These are phyloP conservation scores for Solanum hybrid DNA, from an alignment of 305 asterid species.

Conservation along the genomic window DNA sequence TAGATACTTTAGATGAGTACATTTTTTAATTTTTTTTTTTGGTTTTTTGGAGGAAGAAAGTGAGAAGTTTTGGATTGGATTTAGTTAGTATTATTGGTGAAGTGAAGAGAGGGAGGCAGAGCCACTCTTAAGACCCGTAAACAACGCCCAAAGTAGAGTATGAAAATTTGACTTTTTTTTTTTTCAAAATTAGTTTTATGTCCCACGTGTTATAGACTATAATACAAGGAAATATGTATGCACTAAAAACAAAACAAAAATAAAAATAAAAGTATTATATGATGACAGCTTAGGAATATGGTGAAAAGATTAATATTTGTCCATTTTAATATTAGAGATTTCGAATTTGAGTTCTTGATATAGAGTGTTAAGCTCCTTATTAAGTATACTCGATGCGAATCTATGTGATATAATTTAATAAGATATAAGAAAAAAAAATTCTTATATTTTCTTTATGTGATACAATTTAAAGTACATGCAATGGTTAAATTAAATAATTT, in stretches of 20 bases:
- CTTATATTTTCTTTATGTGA: not conserved
- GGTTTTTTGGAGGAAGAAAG: not conserved
- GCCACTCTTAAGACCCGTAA: slow-evolving; percentile 5
- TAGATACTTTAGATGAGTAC: slow-evolving; percentile 22
- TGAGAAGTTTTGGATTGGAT: slow-evolving; percentile 4
- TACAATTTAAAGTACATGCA: not conserved
- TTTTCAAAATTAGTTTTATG: not conserved
- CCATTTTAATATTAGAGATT: not conserved
- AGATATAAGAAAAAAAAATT: too few species aligned
- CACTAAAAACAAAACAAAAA: not conserved
- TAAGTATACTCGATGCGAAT: not conserved
- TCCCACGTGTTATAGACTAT: not conserved
- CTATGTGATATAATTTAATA: not conserved
- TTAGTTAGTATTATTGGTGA: not conserved
- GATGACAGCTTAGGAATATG: not conserved
- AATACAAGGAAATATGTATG: not conserved
- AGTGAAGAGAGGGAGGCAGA: not conserved
- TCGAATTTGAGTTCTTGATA: not conserved
- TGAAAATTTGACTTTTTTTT: not conserved
- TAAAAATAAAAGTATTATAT: not conserved
- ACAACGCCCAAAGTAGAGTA: not conserved
- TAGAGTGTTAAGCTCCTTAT: not conserved
- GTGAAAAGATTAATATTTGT: not conserved
- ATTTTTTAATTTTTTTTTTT: slow-evolving; percentile 2
- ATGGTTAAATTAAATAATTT: not conserved